A percentile compares a stretch with the other conserved stretches of the same genome.
These are phyloP conservation scores for Alternaria incomplexa DNA, from an alignment of 2,329 filamentous ascomycete genomes.

Conservation along the genomic window DNA sequence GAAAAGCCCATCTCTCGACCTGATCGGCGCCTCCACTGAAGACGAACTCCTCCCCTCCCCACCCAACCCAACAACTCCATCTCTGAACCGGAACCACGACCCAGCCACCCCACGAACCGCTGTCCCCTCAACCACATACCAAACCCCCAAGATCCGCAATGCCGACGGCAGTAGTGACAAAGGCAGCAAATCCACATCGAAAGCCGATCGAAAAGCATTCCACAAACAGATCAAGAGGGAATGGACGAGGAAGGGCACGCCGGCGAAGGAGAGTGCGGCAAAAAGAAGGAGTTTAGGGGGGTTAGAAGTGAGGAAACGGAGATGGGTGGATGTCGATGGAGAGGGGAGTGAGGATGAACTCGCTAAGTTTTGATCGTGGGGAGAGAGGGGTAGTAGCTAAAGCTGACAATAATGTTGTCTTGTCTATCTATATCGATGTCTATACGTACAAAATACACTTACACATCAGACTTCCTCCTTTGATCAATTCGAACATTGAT, in stretches of 20 bases:
- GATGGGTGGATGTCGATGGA: not conserved
- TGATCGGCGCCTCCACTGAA: not conserved
- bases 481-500: not conserved
- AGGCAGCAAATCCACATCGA: constrained; percentile 10
- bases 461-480: not conserved
- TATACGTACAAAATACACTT: not conserved
- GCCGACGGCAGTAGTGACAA: not conserved
- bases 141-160: constrained; percentile 21
- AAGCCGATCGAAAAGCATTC: constrained; percentile 15
- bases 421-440: not conserved
- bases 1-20: constrained; percentile 4
- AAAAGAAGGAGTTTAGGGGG: not conserved
- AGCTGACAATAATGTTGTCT: not conserved
- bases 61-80: not conserved
- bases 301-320: constrained; percentile 1
- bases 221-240: constrained; percentile 30
- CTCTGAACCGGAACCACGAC: constrained; percentile 32
- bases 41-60: constrained; percentile 1
- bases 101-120: constrained; percentile 16
- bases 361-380: constrained; percentile 1
- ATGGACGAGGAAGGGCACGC: constrained; percentile 24
- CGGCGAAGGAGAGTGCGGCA: constrained; percentile 2
- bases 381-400: not conserved
- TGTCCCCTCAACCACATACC: constrained; percentile 18
- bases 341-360: constrained; percentile 38